These are phyloP conservation scores for Cercospora sojina DNA, from an alignment of 2,329 filamentous ascomycete species.

Conservation along the genomic window DNA sequence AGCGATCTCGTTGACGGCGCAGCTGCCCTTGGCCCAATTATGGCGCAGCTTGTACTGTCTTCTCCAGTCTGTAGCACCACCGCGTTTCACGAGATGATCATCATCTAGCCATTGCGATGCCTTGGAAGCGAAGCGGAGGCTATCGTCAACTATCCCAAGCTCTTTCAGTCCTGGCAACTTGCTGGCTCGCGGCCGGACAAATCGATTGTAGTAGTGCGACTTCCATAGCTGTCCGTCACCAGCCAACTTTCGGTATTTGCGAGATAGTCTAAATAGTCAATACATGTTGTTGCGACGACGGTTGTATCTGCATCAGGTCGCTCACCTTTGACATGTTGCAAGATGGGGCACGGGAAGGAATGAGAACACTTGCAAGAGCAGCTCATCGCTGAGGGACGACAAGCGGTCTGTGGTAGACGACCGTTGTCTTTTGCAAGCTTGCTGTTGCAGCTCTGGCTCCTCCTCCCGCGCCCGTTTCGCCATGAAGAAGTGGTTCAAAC, in stretches of 20 bases:
- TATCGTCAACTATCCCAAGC: conserved; percentile 39
- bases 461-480: conserved; percentile 44
- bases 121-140: conserved; percentile 54
- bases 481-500: conserved; percentile 19
- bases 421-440: conserved; percentile 48
- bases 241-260: conserved; percentile 69
- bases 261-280: conserved; percentile 65
- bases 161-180: conserved; percentile 67
- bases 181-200: conserved; percentile 77
- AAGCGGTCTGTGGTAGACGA: conserved; percentile 58
- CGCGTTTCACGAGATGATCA: conserved; percentile 54
- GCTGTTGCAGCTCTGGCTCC: conserved; percentile 28
- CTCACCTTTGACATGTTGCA: conserved; percentile 60
- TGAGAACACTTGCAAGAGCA: conserved; percentile 79
- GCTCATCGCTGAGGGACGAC: conserved; percentile 77
- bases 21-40: conserved; percentile 85
- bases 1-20: conserved; percentile 74
- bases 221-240: conserved; percentile 90
- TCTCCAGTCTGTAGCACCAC: conserved; percentile 71
- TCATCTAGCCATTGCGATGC: conserved; percentile 63
- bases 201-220: conserved; percentile 79
- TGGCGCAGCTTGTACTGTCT: conserved; percentile 81
- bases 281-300: conserved; percentile 17
- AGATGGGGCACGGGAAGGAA: conserved; percentile 70
- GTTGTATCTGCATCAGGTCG: neutral